Evolutionary conservation across 768 basidiomycete genomes (phyloP), one percentile per base, ranked within the genome.

Genomic region (Auricularia sp.): DNA sequence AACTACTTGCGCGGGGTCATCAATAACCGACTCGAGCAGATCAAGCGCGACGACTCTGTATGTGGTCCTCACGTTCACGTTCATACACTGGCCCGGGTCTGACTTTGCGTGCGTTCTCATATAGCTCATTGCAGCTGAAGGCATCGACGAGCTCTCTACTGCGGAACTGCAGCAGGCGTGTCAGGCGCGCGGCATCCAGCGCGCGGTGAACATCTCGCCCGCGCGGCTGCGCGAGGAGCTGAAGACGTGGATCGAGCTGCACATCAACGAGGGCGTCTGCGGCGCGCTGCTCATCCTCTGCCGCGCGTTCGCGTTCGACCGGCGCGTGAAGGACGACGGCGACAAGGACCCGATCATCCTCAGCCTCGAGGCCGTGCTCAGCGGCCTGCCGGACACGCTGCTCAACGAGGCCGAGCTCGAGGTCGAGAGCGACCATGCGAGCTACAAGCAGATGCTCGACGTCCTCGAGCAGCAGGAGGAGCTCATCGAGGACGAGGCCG

Each of bases 401-500:
- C 83, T 98, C 56, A 98, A 91, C 75, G 97, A 98, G 80, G 93
- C 97, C 8, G 97, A 98, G 74, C 83, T 98, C 62, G 92, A 95
- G 75, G 96, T 98, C 29, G 92, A 94, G 69, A 91, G 89, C 29
- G 95, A 96, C 47, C 88, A 88, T 62, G 93, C 94, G 24, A 92
- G 87, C 71, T 98, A 97, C 83, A 96, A 97, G 80, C 92, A 98
- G 80, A 97, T 96, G 77, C 84, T 99, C 64, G 97, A 98, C 68
- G 96, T 99, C 33, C 78, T 99, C 73, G 93, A 97, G 70, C 92
- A 99, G 71, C 97, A 99, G 75, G 92, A 99, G 73, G 97, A 99
- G 75, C 92, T 99, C 67, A 99, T 99, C 73, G 95, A 99, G 73
- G 97, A 99, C 74, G 97, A 99, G 77, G 86, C 94, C 68, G 97